These are phyloP conservation scores for Pleurotus tuber-regium DNA, from an alignment of 768 basidiomycete genomes.

Conservation along the genomic window DNA sequence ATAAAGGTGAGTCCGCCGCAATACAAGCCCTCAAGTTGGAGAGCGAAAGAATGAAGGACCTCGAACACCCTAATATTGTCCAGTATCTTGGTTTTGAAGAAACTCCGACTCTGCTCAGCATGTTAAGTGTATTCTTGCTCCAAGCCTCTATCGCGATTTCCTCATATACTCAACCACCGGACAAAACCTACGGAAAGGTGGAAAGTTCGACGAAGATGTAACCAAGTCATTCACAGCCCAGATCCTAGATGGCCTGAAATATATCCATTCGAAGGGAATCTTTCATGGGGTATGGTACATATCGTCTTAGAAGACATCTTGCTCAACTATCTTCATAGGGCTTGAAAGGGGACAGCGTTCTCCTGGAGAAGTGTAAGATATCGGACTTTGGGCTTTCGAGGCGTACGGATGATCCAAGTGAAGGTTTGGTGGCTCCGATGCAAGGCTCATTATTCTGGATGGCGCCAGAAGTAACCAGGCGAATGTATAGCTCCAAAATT, in stretches of 20 bases:
- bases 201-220: constrained; percentile 89
- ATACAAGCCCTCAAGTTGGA: constrained; percentile 93
- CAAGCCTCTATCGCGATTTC: constrained; percentile 1
- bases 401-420: constrained; percentile 80
- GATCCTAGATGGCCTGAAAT: constrained; percentile 88
- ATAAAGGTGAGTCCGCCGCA: constrained; percentile 85
- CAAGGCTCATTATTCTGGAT: constrained; percentile 99
- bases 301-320: background rate
- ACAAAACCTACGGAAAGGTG: constrained; percentile 84
- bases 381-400: constrained; percentile 99
- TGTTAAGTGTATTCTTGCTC: constrained; percentile 70
- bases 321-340: constrained; percentile 51
- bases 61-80: constrained; percentile 97
- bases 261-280: constrained; percentile 89
- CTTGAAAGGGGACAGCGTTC: constrained; percentile 96
- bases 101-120: constrained; percentile 83
- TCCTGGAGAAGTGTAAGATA: constrained; percentile 97
- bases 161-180: constrained; percentile 51
- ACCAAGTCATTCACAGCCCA: constrained; percentile 91
- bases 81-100: constrained; percentile 96
- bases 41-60: constrained; percentile 92
- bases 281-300: constrained; percentile 75
- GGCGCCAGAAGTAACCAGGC: constrained; percentile 93
- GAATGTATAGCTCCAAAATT: constrained; percentile 94
- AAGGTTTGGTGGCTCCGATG: constrained; percentile 89